Evolutionary conservation across 2,329 filamentous ascomycete genomes (phyloP), one percentile per base, ranked within the genome.

Genomic region (Aspergillus sp.): DNA sequence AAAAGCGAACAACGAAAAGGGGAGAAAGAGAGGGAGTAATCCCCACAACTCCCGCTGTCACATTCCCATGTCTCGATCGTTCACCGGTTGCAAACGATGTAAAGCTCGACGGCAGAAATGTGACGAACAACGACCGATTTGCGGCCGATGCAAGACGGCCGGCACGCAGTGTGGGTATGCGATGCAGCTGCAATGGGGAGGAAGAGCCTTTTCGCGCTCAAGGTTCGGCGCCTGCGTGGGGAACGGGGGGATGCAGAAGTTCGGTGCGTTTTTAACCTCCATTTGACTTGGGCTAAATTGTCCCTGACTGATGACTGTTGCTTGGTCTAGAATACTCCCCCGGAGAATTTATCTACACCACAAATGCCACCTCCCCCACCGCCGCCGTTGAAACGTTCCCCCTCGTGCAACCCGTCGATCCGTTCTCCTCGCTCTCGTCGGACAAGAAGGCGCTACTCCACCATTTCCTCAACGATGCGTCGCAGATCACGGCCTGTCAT

Each of bases 31-130:
- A 16, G n/a, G 14, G 46, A 14, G 50, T 20, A 29, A 29, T 7
- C 7, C 26, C 26, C 26, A 29, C 6, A 5, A 36, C 11, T 10
- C 32, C 11, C 32, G 10, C 7, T 11, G 32, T 36, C 32, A 14
- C 4, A 11, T 36, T 42, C 59, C 39, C 63, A 75, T 77, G 73
- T 75, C 75, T 66, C 74, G 76, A 62, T 79, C 77, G 11, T 76
- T 77, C 54, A 73, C 70, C 54, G 77, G 77, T n/a, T 79, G 77
- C 68, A 74, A 73, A 62, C 72, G 77, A 66, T 78, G 77, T 74
- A 78, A 77, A 68, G 69, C 73, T 52, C 75, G 77, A 42, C 74
- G 77, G 55, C 75, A 79, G 62, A 79, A 79, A 75, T 80, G 78
- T 67, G 77, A 80, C 61, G 78, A 80, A 65, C 68, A 71, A 54